A percentile compares a stretch with the other conserved stretches of the same genome.
Evolutionary conservation across 2,329 filamentous ascomycete genomes (phyloP).

Genomic region (Monilinia vaccinii-corymbosi): DNA sequence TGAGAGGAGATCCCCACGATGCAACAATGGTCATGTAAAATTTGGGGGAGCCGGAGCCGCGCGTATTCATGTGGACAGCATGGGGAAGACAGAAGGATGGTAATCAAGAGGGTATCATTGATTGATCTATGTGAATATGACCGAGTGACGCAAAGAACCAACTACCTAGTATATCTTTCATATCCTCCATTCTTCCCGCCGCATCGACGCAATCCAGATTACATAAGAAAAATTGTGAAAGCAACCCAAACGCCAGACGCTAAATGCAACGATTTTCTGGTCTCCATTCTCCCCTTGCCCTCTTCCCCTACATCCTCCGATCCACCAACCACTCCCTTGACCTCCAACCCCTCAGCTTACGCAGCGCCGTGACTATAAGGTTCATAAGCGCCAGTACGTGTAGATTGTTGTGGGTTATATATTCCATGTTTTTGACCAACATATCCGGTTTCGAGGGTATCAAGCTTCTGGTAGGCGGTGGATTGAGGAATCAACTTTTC

Average conservation of each 20-base stretch:
- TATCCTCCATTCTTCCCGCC: not conserved
- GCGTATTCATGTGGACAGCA: too few species aligned
- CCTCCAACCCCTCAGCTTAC: slow-evolving; percentile 29
- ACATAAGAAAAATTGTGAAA: not conserved
- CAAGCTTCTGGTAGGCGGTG: slow-evolving; percentile 38
- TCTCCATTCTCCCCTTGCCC: not conserved
- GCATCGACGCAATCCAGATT: not conserved
- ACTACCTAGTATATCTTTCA: not conserved
- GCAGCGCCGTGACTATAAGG: slow-evolving; percentile 48
- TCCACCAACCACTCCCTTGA: not conserved
- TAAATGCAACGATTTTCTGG: slow-evolving; percentile 6
- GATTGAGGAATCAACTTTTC: slow-evolving; percentile 25
- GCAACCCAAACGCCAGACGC: slow-evolving; percentile 9
- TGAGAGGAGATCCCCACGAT: too few species aligned
- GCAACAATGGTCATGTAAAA: too few species aligned
- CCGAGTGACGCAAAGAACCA: not conserved
- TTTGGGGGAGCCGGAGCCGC: too few species aligned
- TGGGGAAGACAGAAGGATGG: not conserved
- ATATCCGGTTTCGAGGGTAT: slow-evolving; percentile 29
- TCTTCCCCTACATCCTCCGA: not conserved
- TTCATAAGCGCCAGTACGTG: slow-evolving; percentile 47
- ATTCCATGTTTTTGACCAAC: slow-evolving; percentile 31
- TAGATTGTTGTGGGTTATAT: slow-evolving; percentile 34
- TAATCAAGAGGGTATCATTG: not conserved
- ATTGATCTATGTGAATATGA: not conserved